These are phyloP conservation scores for Lachnellula hyalina DNA, from an alignment of 2,329 filamentous ascomycete genomes.

Conservation along the genomic window DNA sequence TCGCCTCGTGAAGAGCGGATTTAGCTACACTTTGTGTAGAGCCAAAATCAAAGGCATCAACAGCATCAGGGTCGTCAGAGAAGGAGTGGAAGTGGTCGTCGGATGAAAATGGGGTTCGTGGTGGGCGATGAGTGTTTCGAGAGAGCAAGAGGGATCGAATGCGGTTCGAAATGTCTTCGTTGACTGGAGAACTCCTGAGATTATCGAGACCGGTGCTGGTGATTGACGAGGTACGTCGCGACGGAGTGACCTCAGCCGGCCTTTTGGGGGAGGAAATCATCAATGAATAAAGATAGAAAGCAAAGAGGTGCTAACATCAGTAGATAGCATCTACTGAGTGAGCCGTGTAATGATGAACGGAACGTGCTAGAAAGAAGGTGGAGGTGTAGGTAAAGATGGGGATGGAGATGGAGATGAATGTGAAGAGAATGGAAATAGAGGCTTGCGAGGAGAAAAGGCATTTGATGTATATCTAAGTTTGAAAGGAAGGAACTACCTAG, in stretches of 20 bases:
- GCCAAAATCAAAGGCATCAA: slow-evolving; percentile 18
- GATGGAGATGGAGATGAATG: neutral
- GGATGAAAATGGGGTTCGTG: slow-evolving; percentile 24
- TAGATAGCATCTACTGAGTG: neutral
- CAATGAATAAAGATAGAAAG: slow-evolving; percentile 6
- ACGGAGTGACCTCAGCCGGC: slow-evolving; percentile 10
- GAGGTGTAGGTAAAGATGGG: neutral
- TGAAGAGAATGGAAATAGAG: neutral
- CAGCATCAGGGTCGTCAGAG: slow-evolving; percentile 5
- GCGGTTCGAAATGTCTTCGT: slow-evolving; percentile 27
- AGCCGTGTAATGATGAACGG: neutral
- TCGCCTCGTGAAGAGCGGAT: slow-evolving; percentile 5
- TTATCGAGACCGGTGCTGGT: slow-evolving; percentile 22
- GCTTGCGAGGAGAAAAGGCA: neutral
- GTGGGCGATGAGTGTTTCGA: slow-evolving; percentile 20
- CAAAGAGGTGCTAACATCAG: neutral
- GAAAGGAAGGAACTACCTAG: neutral
- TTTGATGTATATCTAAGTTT: neutral
- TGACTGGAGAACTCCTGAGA: slow-evolving; percentile 17
- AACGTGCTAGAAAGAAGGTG: neutral
- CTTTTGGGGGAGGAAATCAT: slow-evolving; percentile 17
- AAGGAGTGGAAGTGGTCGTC: slow-evolving; percentile 15
- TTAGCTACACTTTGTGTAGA: slow-evolving; percentile 20
- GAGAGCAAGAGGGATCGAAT: slow-evolving; percentile 27
- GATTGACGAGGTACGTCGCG: slow-evolving; percentile 17